phyloP scores from a whole-genome alignment of 305 asterid genomes.

The Solanum hybrid region DNA sequence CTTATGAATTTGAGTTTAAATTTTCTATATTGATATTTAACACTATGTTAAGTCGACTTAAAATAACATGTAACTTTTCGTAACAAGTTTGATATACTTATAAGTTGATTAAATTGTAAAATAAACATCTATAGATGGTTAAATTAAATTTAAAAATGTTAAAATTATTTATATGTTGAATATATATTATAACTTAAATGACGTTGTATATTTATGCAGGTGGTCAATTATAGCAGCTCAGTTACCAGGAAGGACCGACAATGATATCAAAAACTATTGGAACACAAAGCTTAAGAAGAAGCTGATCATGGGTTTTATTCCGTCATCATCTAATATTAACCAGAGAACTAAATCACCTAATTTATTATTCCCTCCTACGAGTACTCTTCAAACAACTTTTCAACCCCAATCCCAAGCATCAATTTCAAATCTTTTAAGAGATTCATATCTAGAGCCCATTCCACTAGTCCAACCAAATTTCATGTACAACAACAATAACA shows the following conservation, averaged over 20 bases:
- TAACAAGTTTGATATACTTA: not conserved
- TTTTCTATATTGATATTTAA: not conserved
- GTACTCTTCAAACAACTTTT: not conserved
- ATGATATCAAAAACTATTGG: constrained; percentile 85
- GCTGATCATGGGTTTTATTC: constrained; percentile 31
- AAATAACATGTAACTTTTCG: not conserved
- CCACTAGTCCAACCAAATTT: constrained; percentile 21
- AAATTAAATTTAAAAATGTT: not conserved
- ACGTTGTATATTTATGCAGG: constrained; percentile 15
- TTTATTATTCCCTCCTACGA: constrained; percentile 16
- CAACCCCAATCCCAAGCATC: constrained; percentile 17
- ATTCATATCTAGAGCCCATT: constrained; percentile 10
- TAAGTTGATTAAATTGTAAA: not conserved
- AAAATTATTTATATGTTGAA: not conserved
- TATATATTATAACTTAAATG: not conserved
- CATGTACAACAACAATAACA: constrained; percentile 12
- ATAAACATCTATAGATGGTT: not conserved
- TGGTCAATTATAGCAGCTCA: constrained; percentile 83
- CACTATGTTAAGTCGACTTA: not conserved
- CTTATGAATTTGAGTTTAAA: not conserved
- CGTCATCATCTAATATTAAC: constrained; percentile 13
- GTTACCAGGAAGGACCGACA: constrained; percentile 72
- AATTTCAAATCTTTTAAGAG: not conserved
- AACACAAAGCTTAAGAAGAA: constrained; percentile 81
- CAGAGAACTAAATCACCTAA: constrained; percentile 21